phyloP scores from a whole-genome alignment of 108 stramenopile species.

The Nitzschia sp. region DNA sequence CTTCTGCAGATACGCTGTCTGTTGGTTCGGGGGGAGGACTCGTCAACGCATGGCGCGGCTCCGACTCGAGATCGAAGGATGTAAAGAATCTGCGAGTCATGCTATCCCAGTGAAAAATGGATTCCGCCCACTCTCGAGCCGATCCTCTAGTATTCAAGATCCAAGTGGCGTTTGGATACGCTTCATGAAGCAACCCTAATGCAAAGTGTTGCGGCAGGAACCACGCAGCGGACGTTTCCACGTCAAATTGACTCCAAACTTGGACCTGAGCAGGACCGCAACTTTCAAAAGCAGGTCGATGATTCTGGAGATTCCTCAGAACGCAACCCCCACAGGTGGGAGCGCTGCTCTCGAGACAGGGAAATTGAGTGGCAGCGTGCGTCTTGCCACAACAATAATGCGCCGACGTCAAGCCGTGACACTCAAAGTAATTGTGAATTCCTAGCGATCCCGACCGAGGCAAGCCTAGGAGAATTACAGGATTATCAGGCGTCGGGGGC shows the following conservation, averaged over 20 bases:
- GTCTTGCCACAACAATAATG: conserved; percentile 40
- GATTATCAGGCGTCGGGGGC: no score
- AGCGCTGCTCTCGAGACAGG: conserved; percentile 4
- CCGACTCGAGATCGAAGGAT: conserved; percentile 8
- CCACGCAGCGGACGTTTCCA: conserved; percentile 27
- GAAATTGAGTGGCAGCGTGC: conserved; percentile 14
- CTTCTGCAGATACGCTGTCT: background rate
- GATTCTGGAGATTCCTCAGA: conserved; percentile 19
- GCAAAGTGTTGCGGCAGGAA: conserved; percentile 51
- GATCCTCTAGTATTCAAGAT: conserved; percentile 26
- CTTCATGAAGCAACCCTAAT: conserved; percentile 33
- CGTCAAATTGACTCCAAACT: conserved; percentile 32
- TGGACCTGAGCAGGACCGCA: background rate
- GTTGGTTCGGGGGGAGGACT: background rate
- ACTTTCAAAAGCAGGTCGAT: conserved; percentile 10
- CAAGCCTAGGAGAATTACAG: conserved; percentile 36
- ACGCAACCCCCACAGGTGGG: conserved; percentile 38
- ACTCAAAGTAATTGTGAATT: conserved; percentile 37
- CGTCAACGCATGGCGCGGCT: background rate
- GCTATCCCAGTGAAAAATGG: conserved; percentile 38
- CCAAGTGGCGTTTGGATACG: conserved; percentile 39
- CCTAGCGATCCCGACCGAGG: conserved; percentile 39
- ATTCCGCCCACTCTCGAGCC: conserved; percentile 31
- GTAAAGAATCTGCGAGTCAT: conserved; percentile 26
- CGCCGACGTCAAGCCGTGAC: conserved; percentile 12